Base-by-base conservation (phyloP, 371 early-diverging fungal genomes). In the Basidiobolus meristosporus region DNA sequence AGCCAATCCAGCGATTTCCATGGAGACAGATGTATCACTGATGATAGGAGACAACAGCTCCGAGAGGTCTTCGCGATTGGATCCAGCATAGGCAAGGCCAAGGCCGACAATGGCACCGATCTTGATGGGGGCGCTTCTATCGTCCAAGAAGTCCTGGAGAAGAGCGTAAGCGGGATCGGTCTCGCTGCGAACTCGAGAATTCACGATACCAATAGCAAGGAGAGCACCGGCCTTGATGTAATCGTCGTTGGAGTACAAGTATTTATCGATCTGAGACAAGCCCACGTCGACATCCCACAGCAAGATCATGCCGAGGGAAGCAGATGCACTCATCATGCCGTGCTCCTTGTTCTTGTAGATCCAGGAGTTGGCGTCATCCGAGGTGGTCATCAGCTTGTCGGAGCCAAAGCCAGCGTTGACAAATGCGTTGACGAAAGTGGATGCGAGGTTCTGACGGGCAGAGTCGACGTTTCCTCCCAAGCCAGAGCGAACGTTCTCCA, bases 371-470 rank as follows among this genome's bases (percentile, higher is more conserved):
- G 65, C 65, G n/a, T 89, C 85, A 23, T 75, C 80, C 26, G 70
- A 65, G 7, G 68, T 65, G 34, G 77, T 67, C 69, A 91, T 73
- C 36, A 97, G 71, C 62, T 90, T 95, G 51, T 97, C 98, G 16
- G 63, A 77, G 36, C 90, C 81, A 55, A 91, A 97, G 7, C 90
- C 97, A 29, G 85, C 89, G 52, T 97, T 97, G 38, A 96, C 89
- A 65, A 96, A 95, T 0, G 90, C 97, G 53, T 96, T 97, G 29
- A 96, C 97, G 66, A 93, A 90, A 2, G 91, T 86, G 20, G 91
- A 82, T 0, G 98, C 86, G 34, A 96, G 62, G 56, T 96, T 92
- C 51, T 90, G 90, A 36, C 84, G 77, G 16, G 93, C 92, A 43
- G 90, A 89, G 50, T 93, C 95, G 30, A 91, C 76, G 42, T 64